Percentiles rank a stretch among this genome's conserved stretches.
Evolutionary conservation across 768 basidiomycete genomes (phyloP).

Genomic region (Pisolithus orientalis): DNA sequence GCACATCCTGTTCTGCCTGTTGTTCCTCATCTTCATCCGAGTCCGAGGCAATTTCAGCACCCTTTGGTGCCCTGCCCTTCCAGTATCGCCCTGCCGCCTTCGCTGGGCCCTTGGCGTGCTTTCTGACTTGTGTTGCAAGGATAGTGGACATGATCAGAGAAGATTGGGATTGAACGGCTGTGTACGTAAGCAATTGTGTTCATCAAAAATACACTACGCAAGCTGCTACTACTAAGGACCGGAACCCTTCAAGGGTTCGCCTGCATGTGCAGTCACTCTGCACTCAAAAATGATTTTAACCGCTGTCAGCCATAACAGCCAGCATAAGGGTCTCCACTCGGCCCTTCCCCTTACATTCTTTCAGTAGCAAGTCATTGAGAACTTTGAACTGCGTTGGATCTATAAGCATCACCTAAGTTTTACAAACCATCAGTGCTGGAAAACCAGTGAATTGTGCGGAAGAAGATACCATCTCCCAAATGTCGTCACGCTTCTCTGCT

Average conservation of each 20-base stretch:
- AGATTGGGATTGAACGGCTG: neutral
- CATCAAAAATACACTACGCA: neutral
- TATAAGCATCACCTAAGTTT: constrained; percentile 74
- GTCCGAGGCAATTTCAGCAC: constrained; percentile 55
- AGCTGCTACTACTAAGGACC: neutral
- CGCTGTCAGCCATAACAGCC: constrained; percentile 47
- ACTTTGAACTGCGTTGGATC: constrained; percentile 89
- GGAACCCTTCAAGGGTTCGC: neutral
- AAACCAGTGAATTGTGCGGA: neutral
- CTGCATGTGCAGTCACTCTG: neutral
- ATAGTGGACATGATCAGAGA: constrained; percentile 23
- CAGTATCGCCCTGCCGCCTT: constrained; percentile 81
- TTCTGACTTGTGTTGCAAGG: constrained; percentile 39
- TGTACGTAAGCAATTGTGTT: constrained; percentile 11
- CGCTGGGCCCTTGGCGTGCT: constrained; percentile 73
- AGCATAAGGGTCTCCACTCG: constrained; percentile 79
- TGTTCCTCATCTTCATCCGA: constrained; percentile 54
- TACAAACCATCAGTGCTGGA: constrained; percentile 1
- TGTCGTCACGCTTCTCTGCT: constrained; percentile 64
- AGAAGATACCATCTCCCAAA: constrained; percentile 81
- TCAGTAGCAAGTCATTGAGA: constrained; percentile 84
- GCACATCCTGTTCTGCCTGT: constrained; percentile 44
- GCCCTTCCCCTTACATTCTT: constrained; percentile 84
- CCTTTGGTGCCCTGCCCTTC: constrained; percentile 86
- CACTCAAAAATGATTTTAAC: constrained; percentile 3